A percentile compares a stretch with the other conserved stretches of the same genome.
These are phyloP conservation scores for Elymus sibiricus DNA, from an alignment of 176 grass and related monocot genomes.

Conservation along the genomic window DNA sequence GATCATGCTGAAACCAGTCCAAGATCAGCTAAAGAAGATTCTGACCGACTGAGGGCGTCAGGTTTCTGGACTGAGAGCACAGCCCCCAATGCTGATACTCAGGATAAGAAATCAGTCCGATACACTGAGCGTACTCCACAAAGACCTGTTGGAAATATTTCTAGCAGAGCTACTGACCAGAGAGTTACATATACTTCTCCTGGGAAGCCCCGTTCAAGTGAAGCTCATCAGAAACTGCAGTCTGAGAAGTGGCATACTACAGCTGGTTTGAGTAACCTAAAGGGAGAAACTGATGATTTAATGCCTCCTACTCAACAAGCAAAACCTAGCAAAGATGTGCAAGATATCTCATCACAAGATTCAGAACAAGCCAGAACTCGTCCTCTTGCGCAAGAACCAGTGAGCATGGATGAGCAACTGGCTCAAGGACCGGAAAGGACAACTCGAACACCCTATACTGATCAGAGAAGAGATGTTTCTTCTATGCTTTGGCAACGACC, in stretches of 20 bases:
- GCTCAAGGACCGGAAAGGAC: slow-evolving; percentile 7
- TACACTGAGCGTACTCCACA: background rate
- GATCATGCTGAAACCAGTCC: slow-evolving; percentile 1
- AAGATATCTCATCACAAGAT: slow-evolving; percentile 29
- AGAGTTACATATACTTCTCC: slow-evolving; percentile 3
- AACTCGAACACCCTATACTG: background rate
- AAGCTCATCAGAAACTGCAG: background rate
- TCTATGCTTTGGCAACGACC: background rate
- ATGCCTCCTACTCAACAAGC: slow-evolving; percentile 3
- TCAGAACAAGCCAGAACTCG: slow-evolving; percentile 14
- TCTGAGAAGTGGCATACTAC: slow-evolving; percentile 11
- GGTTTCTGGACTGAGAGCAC: slow-evolving; percentile 17
- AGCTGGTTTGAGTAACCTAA: slow-evolving; percentile 19
- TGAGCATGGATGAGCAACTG: background rate
- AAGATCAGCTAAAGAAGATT: slow-evolving; percentile 13
- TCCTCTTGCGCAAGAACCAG: slow-evolving; percentile 22
- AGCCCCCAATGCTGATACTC: slow-evolving; percentile 14
- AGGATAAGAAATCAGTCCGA: background rate
- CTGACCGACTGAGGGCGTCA: background rate
- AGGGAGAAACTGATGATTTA: slow-evolving; percentile 19
- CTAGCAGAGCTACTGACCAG: background rate
- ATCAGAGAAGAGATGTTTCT: slow-evolving; percentile 25
- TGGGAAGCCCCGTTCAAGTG: background rate
- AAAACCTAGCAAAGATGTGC: slow-evolving; percentile 22
- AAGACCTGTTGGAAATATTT: background rate